phyloP scores from a whole-genome alignment of 106 monocot species.

The Narthecium ossifragum region DNA sequence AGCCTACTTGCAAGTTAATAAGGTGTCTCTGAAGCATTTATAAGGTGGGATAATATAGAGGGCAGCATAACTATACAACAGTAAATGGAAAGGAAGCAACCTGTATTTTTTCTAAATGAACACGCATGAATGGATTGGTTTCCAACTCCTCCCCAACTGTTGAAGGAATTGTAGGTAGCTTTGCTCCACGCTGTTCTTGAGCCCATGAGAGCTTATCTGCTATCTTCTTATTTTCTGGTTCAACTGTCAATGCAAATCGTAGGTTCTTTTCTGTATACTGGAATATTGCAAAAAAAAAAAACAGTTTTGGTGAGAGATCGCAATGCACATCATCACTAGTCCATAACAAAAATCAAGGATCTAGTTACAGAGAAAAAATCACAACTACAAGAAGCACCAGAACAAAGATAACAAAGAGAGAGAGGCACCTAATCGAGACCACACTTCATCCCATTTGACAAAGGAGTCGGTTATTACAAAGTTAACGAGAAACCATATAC shows the following conservation, averaged over 20 bases:
- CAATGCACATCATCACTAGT: no score
- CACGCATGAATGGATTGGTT: slow-evolving; percentile 98
- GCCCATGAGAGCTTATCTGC: slow-evolving; percentile 75
- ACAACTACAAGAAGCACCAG: no score
- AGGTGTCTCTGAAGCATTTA: not conserved
- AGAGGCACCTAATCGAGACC: no score
- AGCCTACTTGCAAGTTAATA: not conserved
- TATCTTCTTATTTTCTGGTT: slow-evolving; percentile 74
- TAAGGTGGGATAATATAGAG: no score
- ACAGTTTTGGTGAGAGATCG: no score
- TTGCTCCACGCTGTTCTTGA: slow-evolving; percentile 44
- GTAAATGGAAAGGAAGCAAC: slow-evolving; percentile 8
- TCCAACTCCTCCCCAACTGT: slow-evolving; percentile 83
- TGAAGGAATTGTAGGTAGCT: slow-evolving; percentile 84
- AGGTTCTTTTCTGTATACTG: slow-evolving; percentile 96
- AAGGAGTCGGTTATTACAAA: no score
- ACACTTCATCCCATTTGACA: no score
- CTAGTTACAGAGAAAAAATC: no score
- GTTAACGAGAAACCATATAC: no score
- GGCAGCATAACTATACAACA: not conserved
- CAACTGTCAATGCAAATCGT: slow-evolving; percentile 75
- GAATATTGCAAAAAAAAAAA: no score
- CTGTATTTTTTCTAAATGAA: slow-evolving; percentile 83
- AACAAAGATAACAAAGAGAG: no score
- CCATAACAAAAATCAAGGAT: no score